Evolutionary conservation across 768 basidiomycete species (phyloP).

Genomic region (Leccinellum rugosiceps): DNA sequence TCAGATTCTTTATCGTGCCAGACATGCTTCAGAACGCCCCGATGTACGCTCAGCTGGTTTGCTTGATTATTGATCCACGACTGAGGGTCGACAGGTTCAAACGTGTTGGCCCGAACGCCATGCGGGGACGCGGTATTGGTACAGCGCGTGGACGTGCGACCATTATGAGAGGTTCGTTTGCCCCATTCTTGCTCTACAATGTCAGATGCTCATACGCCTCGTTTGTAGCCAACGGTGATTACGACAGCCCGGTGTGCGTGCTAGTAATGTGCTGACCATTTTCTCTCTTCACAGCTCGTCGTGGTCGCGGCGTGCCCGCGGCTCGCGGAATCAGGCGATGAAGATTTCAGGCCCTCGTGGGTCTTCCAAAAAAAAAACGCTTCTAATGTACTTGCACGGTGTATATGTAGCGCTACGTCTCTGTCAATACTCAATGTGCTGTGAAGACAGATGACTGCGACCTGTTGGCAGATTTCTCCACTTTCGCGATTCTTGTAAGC

Average conservation of each 20-base stretch:
- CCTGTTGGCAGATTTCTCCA: neutral
- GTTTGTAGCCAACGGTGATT: conserved; percentile 70
- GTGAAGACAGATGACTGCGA: neutral
- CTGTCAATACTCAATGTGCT: conserved; percentile 8
- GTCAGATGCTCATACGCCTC: conserved; percentile 15
- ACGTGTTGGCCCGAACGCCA: conserved; percentile 95
- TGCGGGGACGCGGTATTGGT: conserved; percentile 98
- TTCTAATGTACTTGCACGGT: conserved; percentile 10
- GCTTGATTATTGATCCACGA: conserved; percentile 1
- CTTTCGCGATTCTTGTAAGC: too few species aligned
- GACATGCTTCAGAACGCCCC: conserved; percentile 99
- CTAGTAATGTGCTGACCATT: conserved; percentile 12
- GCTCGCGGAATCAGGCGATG: conserved; percentile 80
- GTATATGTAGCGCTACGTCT: conserved; percentile 15
- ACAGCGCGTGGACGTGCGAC: conserved; percentile 98
- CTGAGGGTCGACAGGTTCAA: conserved; percentile 75
- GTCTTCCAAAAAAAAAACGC: conserved; percentile 5
- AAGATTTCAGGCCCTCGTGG: conserved; percentile 16
- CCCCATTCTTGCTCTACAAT: conserved; percentile 5
- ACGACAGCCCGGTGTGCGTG: neutral
- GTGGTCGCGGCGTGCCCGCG: conserved; percentile 78
- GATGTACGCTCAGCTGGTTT: conserved; percentile 59
- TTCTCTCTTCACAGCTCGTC: conserved; percentile 58
- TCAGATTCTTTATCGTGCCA: conserved; percentile 98
- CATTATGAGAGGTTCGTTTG: conserved; percentile 87